Evolutionary conservation across 2,329 filamentous ascomycete species (phyloP).

Genomic region (Boeremia lycopersici): DNA sequence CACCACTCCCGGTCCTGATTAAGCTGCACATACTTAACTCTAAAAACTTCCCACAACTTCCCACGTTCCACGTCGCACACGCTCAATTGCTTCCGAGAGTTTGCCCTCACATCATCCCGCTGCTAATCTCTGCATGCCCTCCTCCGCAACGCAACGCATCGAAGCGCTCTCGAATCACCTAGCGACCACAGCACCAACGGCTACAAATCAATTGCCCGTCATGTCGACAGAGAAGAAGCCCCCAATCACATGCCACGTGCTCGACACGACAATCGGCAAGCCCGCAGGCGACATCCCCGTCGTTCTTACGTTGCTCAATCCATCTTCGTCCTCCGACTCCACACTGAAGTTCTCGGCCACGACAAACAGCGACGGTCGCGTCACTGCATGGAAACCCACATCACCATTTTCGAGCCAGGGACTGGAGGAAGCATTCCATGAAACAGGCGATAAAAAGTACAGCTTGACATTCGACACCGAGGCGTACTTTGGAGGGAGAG

Average conservation of each 20-base stretch:
- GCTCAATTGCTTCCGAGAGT: neutral
- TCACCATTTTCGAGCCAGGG: slow-evolving; percentile 50
- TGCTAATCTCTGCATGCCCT: slow-evolving; percentile 23
- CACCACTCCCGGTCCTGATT: too few species aligned
- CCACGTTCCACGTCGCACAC: neutral
- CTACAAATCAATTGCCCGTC: slow-evolving; percentile 8
- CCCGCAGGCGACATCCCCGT: slow-evolving; percentile 72
- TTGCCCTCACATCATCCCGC: neutral
- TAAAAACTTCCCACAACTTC: neutral
- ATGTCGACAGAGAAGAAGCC: slow-evolving; percentile 40
- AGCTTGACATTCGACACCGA: slow-evolving; percentile 75
- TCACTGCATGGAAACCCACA: slow-evolving; percentile 69
- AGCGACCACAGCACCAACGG: slow-evolving; percentile 8
- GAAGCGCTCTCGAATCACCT: slow-evolving; percentile 20
- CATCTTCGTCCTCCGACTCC: slow-evolving; percentile 48
- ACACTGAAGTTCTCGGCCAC: slow-evolving; percentile 65
- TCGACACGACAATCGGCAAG: slow-evolving; percentile 77
- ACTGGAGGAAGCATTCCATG: slow-evolving; percentile 45
- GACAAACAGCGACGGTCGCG: slow-evolving; percentile 78
- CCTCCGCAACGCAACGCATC: slow-evolving; percentile 26
- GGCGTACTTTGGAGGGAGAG: slow-evolving; percentile 69
- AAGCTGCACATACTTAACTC: neutral
- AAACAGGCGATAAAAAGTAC: slow-evolving; percentile 61
- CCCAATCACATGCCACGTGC: slow-evolving; percentile 84
- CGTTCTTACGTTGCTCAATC: slow-evolving; percentile 59